Conservation (phyloP, 2,329 filamentous ascomycete species). For the Sporothrix globosa region DNA sequence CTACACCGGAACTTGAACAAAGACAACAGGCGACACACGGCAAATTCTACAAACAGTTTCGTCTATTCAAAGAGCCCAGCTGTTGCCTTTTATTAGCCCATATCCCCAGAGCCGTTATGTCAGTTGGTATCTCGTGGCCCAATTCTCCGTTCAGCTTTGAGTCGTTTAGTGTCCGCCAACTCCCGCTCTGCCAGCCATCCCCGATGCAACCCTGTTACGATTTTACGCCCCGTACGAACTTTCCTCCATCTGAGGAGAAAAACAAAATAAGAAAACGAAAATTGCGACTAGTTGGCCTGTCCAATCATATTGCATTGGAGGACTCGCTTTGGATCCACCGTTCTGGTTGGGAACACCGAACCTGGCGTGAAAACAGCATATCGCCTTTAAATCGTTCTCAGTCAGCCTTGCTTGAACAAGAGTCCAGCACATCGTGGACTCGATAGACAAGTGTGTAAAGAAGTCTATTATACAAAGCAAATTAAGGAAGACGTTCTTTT, state of each 20-base stretch:
- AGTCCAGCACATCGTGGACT: too few species aligned
- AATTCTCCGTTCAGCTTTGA: background rate
- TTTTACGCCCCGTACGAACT: background rate
- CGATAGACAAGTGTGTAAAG: too few species aligned
- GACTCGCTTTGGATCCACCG: background rate
- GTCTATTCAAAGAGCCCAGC: background rate
- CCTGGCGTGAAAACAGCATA: background rate
- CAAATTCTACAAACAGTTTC: background rate
- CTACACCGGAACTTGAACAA: slow-evolving; percentile 3
- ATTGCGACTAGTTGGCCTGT: background rate
- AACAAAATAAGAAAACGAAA: background rate
- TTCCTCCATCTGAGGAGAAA: background rate
- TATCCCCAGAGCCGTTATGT: too few species aligned
- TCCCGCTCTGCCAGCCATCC: background rate
- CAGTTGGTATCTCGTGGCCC: background rate
- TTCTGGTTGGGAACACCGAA: too few species aligned
- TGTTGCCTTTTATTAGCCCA: too few species aligned
- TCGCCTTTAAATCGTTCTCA: background rate
- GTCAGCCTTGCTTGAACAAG: too few species aligned
- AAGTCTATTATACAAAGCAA: too few species aligned
- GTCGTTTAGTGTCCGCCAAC: background rate
- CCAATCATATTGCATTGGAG: background rate
- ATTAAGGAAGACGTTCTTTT: too few species aligned
- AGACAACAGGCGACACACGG: background rate
- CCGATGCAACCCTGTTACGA: background rate